Evolutionary conservation across 331 rosid species (phyloP).

Genomic region (Prunus yedoensis): DNA sequence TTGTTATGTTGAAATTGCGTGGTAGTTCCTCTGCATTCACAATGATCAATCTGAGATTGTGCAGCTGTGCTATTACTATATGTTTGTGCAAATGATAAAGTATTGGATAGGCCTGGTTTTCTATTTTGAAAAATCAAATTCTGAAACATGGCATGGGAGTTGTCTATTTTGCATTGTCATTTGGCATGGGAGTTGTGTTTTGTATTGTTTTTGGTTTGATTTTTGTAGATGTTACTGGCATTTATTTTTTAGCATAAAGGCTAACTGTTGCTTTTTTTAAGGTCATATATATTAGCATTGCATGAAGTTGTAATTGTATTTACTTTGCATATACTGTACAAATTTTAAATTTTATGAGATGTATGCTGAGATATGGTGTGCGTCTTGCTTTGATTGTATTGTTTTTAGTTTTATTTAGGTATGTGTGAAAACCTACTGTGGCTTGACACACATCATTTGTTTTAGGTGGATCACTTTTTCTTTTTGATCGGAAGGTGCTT

Average conservation of each 20-base stretch:
- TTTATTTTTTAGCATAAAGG: not conserved
- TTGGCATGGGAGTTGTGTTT: too few relatives aligned
- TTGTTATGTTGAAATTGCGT: too few relatives aligned
- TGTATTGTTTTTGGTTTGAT: too few relatives aligned
- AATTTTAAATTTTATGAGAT: not conserved
- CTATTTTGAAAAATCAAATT: too few relatives aligned
- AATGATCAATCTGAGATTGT: too few relatives aligned
- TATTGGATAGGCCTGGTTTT: too few relatives aligned
- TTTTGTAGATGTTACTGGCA: too few relatives aligned
- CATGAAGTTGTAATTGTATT: not conserved
- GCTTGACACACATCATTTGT: constrained; percentile 26
- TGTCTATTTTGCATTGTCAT: too few relatives aligned
- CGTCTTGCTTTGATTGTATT: not conserved
- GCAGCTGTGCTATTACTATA: too few relatives aligned
- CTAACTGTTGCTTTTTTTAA: not conserved
- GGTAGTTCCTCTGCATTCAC: too few relatives aligned
- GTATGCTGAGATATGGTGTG: not conserved
- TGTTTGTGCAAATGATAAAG: too few relatives aligned
- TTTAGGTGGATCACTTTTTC: constrained; percentile 88
- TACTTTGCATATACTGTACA: not conserved
- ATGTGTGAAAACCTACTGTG: constrained; percentile 10
- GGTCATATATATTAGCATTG: not conserved
- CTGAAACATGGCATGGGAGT: too few relatives aligned
- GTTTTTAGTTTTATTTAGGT: not conserved
- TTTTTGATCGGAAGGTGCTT: constrained; percentile 84